Conservation (phyloP, 2,329 filamentous ascomycete species). For the Fusarium protoensiforme region DNA sequence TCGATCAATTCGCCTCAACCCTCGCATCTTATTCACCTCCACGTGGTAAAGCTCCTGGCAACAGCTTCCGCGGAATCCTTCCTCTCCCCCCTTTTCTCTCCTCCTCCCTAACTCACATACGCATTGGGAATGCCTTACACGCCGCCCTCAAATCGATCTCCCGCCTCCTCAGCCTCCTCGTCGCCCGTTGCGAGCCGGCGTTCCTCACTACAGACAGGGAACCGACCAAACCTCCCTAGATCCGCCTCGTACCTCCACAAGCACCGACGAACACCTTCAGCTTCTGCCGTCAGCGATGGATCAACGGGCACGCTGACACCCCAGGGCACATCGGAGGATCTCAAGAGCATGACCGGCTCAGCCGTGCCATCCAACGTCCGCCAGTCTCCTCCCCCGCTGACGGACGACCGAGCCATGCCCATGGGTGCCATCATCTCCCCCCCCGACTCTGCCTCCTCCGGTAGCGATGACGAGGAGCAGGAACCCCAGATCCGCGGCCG, state of each 20-base stretch:
- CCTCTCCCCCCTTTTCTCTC: conserved; percentile 7
- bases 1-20: conserved; percentile 9
- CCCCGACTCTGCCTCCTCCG: conserved; percentile 84
- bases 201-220: conserved; percentile 63
- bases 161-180: conserved; percentile 66
- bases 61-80: conserved; percentile 38
- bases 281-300: conserved; percentile 42
- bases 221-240: conserved; percentile 67
- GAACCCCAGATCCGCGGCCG: conserved; percentile 58
- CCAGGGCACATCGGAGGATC: conserved; percentile 61
- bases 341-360: conserved; percentile 53
- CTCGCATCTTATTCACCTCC: conserved; percentile 21
- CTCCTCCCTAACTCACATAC: conserved; percentile 23
- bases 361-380: conserved; percentile 66
- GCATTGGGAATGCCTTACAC: conserved; percentile 84
- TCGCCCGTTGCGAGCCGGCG: conserved; percentile 70
- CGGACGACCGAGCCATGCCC: conserved; percentile 78
- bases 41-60: conserved; percentile 35
- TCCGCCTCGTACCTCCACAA: conserved; percentile 74
- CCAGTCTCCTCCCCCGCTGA: conserved; percentile 86
- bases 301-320: conserved; percentile 55
- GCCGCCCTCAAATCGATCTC: conserved; percentile 76
- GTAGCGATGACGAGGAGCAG: conserved; percentile 88
- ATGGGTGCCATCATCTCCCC: conserved; percentile 89
- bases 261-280: conserved; percentile 69